phyloP scores from a whole-genome alignment of 208 protist genomes.

The Crithidia expoeki region DNA sequence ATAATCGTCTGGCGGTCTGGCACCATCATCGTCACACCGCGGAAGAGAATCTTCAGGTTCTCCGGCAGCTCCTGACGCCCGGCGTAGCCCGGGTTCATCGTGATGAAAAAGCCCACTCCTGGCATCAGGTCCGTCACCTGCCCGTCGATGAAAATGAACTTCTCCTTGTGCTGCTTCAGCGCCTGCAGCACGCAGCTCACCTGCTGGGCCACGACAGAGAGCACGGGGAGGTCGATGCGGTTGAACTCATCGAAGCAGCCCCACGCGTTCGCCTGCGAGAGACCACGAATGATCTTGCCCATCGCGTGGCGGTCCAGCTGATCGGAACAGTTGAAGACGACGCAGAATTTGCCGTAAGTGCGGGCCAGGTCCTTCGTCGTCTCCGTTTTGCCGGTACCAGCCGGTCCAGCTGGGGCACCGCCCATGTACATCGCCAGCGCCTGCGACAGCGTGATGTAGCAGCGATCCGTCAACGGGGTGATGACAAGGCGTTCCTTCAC shows the following conservation, averaged over 20 bases:
- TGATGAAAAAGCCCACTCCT: constrained; percentile 97
- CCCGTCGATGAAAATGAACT: constrained; percentile 95
- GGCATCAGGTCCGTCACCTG: constrained; percentile 92
- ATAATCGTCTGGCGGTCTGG: constrained; percentile 98
- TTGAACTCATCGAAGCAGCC: constrained; percentile 96
- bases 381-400: constrained; percentile 98
- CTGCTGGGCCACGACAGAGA: constrained; percentile 95
- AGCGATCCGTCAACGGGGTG: constrained; percentile 94
- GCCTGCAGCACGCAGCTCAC: constrained; percentile 92
- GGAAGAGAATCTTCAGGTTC: constrained; percentile 98
- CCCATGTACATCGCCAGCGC: constrained; percentile 97
- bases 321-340: constrained; percentile 96
- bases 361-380: constrained; percentile 96
- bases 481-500: constrained; percentile 95
- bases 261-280: constrained; percentile 95
- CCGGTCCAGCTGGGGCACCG: constrained; percentile 95
- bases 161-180: constrained; percentile 92
- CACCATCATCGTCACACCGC: constrained; percentile 99
- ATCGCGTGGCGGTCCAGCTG: constrained; percentile 94
- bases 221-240: constrained; percentile 93
- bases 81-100: constrained; percentile 99
- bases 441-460: constrained; percentile 97
- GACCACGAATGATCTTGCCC: constrained; percentile 95
- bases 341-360: constrained; percentile 94
- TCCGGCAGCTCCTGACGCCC: constrained; percentile 98